Evolutionary conservation across 139 green algal species (phyloP).

Genomic region (Parachlorella kessleri): DNA sequence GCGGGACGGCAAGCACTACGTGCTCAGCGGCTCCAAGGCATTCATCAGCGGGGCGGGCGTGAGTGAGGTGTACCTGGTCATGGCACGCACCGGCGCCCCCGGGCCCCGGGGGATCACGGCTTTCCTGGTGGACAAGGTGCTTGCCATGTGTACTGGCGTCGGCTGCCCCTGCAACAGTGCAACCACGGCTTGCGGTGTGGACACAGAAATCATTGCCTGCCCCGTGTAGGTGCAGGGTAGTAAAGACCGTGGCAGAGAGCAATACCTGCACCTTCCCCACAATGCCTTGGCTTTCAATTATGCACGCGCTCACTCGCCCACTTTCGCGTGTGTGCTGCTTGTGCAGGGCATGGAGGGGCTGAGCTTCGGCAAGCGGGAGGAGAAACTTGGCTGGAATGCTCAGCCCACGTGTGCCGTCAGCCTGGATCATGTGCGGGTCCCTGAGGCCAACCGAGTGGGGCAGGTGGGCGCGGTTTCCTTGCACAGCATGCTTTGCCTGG

Average conservation of each 20-base stretch:
- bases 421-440: constrained; percentile 69
- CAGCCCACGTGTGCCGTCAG: constrained; percentile 74
- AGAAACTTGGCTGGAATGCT: constrained; percentile 84
- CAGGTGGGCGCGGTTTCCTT: not conserved
- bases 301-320: no score
- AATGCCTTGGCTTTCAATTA: no score
- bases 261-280: no score
- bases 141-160: no score
- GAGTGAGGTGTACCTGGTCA: constrained; percentile 73
- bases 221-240: not conserved
- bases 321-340: no score
- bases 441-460: constrained; percentile 51
- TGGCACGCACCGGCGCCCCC: constrained; percentile 65
- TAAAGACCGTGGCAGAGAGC: not conserved
- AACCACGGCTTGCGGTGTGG: no score
- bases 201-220: no score
- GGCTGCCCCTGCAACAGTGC: no score
- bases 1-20: constrained; percentile 40
- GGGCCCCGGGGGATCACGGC: constrained; percentile 67
- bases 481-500: no score
- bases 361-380: constrained; percentile 76
- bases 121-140: constrained; percentile 66
- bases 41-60: constrained; percentile 73
- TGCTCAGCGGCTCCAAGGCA: constrained; percentile 46
- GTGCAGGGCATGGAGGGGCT: constrained; percentile 61